Conservation (phyloP, 2,329 filamentous ascomycete species). For the Basipetospora chlamydospora region DNA sequence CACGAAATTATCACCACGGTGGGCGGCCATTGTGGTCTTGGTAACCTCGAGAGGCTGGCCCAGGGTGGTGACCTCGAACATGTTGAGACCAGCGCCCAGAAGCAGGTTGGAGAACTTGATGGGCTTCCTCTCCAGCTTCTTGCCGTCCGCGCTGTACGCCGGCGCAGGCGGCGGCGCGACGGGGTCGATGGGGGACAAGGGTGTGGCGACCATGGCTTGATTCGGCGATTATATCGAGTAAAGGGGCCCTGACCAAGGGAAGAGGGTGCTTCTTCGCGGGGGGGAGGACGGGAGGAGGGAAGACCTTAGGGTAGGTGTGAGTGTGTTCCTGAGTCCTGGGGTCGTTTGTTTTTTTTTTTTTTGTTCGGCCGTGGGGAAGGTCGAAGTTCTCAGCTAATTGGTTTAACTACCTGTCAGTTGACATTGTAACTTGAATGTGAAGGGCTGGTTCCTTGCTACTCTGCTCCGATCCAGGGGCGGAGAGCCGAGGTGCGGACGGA, state of each 20-base stretch:
- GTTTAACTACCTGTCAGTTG: too few relatives aligned
- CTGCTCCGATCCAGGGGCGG: too few relatives aligned
- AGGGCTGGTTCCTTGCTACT: too few relatives aligned
- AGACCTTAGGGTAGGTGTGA: too few relatives aligned
- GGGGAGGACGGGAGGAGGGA: slow-evolving; percentile 8
- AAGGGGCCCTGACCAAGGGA: slow-evolving; percentile 98
- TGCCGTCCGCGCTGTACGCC: slow-evolving; percentile 30
- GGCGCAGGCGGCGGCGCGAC: slow-evolving; percentile 37
- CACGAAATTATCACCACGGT: slow-evolving; percentile 76
- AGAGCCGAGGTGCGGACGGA: too few relatives aligned
- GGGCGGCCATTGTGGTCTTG: slow-evolving; percentile 99
- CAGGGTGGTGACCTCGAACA: slow-evolving; percentile 69
- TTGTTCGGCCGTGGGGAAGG: too few relatives aligned
- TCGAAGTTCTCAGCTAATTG: too few relatives aligned
- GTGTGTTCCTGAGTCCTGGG: too few relatives aligned
- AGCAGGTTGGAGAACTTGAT: slow-evolving; percentile 99
- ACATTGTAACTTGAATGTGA: too few relatives aligned
- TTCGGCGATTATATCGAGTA: slow-evolving; percentile 33
- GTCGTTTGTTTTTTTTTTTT: too few relatives aligned
- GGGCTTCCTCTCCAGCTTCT: slow-evolving; percentile 88
- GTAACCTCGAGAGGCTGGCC: slow-evolving; percentile 85
- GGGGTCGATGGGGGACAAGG: slow-evolving; percentile 32
- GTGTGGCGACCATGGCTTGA: slow-evolving; percentile 47
- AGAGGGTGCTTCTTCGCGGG: slow-evolving; percentile 71
- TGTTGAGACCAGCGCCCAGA: slow-evolving; percentile 81